Percentiles rank a stretch among this genome's conserved stretches.
These are phyloP conservation scores for Verbascum thapsus DNA, from an alignment of 257 asterid genomes.

Conservation along the genomic window DNA sequence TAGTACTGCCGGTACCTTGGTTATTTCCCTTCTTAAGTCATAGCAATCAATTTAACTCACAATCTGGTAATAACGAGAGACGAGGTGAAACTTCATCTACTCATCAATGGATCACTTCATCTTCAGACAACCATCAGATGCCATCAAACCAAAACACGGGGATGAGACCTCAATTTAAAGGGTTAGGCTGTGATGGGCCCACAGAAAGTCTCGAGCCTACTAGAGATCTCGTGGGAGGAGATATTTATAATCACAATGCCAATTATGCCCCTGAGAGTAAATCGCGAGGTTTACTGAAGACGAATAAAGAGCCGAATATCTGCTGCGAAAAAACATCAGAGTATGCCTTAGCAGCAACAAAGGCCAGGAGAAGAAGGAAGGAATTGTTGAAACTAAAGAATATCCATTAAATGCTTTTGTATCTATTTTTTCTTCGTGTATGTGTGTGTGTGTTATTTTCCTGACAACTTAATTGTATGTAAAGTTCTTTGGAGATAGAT, in stretches of 20 bases:
- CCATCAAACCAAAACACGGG: no score
- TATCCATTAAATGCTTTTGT: not conserved
- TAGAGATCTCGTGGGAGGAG: not conserved
- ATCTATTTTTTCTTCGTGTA: no score
- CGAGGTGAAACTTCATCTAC: constrained; percentile 15
- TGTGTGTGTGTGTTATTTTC: no score
- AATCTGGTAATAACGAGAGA: constrained; percentile 10
- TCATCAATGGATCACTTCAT: constrained; percentile 21
- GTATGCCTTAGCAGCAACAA: constrained; percentile 28
- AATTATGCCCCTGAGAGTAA: no score
- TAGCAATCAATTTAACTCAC: constrained; percentile 14
- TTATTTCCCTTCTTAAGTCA: constrained; percentile 35
- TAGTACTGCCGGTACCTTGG: constrained; percentile 49
- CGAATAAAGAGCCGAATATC: constrained; percentile 13
- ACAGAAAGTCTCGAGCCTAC: not conserved
- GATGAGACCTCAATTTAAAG: constrained; percentile 4
- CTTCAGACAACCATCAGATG: constrained; percentile 10
- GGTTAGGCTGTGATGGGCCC: constrained; percentile 4
- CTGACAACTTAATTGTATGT: not conserved
- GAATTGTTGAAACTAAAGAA: constrained; percentile 38
- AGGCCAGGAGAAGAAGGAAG: constrained; percentile 49
- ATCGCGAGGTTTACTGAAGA: not conserved
- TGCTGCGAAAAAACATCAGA: not conserved
- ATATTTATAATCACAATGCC: no score
- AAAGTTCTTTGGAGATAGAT: not conserved